Evolutionary conservation across 2,329 filamentous ascomycete species (phyloP).

Genomic region (Coleophoma crateriformis): DNA sequence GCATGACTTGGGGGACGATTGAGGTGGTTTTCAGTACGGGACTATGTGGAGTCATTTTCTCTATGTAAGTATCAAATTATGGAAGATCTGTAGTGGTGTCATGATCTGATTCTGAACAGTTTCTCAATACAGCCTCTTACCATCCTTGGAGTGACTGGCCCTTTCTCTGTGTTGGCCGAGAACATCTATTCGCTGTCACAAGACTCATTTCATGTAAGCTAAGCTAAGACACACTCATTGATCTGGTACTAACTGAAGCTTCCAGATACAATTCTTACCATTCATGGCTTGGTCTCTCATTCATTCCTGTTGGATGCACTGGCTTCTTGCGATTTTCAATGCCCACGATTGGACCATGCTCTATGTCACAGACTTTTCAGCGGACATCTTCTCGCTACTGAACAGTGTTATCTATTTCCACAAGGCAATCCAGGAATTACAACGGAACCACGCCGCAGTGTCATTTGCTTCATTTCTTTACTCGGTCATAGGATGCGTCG

Average conservation of each 20-base stretch:
- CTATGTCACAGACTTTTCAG: conserved; percentile 62
- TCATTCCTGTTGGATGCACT: conserved; percentile 61
- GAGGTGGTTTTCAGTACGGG: conserved; percentile 64
- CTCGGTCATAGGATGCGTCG: conserved; percentile 56
- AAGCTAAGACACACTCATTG: neutral
- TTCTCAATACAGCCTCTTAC: conserved; percentile 58
- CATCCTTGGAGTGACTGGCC: conserved; percentile 60
- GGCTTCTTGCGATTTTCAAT: conserved; percentile 58
- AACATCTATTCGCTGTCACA: conserved; percentile 56
- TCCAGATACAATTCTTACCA: conserved; percentile 52
- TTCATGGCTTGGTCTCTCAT: conserved; percentile 66
- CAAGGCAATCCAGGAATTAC: conserved; percentile 59
- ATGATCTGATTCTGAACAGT: conserved; percentile 16
- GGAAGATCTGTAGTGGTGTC: neutral
- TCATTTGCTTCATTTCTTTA: conserved; percentile 61
- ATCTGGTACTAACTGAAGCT: neutral
- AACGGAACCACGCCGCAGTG: conserved; percentile 49
- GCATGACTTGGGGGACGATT: conserved; percentile 59
- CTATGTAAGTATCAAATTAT: conserved; percentile 38
- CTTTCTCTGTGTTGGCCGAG: conserved; percentile 62
- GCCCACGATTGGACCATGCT: conserved; percentile 67
- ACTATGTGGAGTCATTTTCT: conserved; percentile 57
- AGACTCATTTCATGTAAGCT: conserved; percentile 44
- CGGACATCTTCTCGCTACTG: conserved; percentile 60
- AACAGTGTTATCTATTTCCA: conserved; percentile 67